phyloP scores from a whole-genome alignment of 257 asterid genomes.

The Linderniella brevidens region DNA sequence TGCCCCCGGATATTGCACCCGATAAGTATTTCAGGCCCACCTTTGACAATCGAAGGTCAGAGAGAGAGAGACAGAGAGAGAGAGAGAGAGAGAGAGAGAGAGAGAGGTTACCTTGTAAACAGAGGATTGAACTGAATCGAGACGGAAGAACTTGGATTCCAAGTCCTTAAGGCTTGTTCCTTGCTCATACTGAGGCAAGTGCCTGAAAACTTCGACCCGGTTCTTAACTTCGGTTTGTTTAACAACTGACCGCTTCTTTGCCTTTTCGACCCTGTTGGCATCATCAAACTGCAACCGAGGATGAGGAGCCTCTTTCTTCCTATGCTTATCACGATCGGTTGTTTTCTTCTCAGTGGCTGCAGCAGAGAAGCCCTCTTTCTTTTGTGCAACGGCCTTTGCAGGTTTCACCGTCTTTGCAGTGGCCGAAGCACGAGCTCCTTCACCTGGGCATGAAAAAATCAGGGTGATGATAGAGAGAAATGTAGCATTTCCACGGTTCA shows the following conservation, averaged over 20 bases:
- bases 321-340: slow-evolving; percentile 63
- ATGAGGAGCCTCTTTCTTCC: slow-evolving; percentile 78
- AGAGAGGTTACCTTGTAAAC: slow-evolving; percentile 45
- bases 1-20: slow-evolving; percentile 86
- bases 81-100: background rate
- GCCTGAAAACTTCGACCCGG: slow-evolving; percentile 76
- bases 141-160: slow-evolving; percentile 60
- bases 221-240: slow-evolving; percentile 68
- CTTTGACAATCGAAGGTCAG: slow-evolving; percentile 7
- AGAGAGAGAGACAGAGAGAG: background rate
- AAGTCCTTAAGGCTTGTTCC: slow-evolving; percentile 55
- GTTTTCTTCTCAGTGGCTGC: slow-evolving; percentile 43
- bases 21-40: slow-evolving; percentile 73
- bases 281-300: slow-evolving; percentile 96
- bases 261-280: slow-evolving; percentile 67
- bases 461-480: background rate
- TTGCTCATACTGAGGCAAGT: slow-evolving; percentile 56
- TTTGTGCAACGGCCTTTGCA: slow-evolving; percentile 33
- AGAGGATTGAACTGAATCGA: slow-evolving; percentile 68
- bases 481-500: background rate
- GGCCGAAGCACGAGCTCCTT: slow-evolving; percentile 29
- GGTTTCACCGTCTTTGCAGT: slow-evolving; percentile 33
- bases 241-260: slow-evolving; percentile 68
- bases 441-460: slow-evolving; percentile 25
- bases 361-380: slow-evolving; percentile 48